These are phyloP conservation scores for Albatrellus ellisii DNA, from an alignment of 768 basidiomycete genomes.

Conservation along the genomic window DNA sequence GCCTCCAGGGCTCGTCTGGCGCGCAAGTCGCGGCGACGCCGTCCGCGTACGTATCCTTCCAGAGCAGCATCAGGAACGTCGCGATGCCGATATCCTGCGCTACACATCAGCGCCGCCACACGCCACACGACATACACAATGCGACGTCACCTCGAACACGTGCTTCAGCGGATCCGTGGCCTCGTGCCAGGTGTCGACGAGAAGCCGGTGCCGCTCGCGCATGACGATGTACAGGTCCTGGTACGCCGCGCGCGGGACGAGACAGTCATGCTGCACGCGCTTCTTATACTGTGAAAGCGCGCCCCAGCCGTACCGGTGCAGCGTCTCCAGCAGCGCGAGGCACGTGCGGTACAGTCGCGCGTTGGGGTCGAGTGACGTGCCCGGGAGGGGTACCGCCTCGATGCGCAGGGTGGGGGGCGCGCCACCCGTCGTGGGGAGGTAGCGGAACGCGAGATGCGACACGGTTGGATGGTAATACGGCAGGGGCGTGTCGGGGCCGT, in stretches of 20 bases:
- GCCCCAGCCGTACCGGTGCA: slow-evolving; percentile 88
- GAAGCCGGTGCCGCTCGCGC: slow-evolving; percentile 71
- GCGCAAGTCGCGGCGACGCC: not conserved
- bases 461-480: slow-evolving; percentile 92
- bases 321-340: slow-evolving; percentile 64
- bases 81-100: slow-evolving; percentile 87
- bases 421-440: slow-evolving; percentile 28
- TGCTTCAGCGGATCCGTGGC: slow-evolving; percentile 82
- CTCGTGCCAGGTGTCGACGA: slow-evolving; percentile 67
- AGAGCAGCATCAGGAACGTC: slow-evolving; percentile 83
- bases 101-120: not conserved
- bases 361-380: slow-evolving; percentile 32
- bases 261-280: slow-evolving; percentile 68
- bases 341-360: slow-evolving; percentile 72
- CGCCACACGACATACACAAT: not conserved
- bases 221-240: slow-evolving; percentile 86
- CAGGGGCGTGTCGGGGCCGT: slow-evolving; percentile 29
- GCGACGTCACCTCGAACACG: slow-evolving; percentile 63
- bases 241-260: slow-evolving; percentile 65
- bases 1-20: slow-evolving; percentile 37
- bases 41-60: slow-evolving; percentile 57
- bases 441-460: slow-evolving; percentile 70
- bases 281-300: slow-evolving; percentile 74
- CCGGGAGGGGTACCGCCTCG: slow-evolving; percentile 39
- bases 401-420: slow-evolving; percentile 32